Evolutionary conservation across 2,329 filamentous ascomycete species (phyloP).

Genomic region (Trichophaea hybrida): DNA sequence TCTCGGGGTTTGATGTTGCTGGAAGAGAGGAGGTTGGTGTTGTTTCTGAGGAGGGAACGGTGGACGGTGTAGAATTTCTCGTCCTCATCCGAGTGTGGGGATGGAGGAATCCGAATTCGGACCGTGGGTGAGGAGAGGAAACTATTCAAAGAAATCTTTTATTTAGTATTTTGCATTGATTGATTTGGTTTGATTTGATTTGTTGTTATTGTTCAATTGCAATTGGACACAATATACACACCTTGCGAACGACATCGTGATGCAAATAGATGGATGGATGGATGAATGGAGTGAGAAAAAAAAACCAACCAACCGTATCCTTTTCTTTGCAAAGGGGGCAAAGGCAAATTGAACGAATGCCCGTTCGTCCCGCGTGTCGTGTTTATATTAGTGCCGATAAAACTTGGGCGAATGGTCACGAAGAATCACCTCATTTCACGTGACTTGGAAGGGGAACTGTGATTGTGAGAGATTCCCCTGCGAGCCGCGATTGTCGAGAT

Average conservation of each 20-base stretch:
- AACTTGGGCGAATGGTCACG: neutral
- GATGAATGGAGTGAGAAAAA: neutral
- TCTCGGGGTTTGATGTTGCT: slow-evolving; percentile 3
- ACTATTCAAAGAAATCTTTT: neutral
- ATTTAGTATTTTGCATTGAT: slow-evolving; percentile 2
- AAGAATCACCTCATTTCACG: slow-evolving; percentile 20
- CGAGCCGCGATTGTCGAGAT: no score
- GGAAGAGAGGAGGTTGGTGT: slow-evolving; percentile 15
- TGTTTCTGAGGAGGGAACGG: slow-evolving; percentile 10
- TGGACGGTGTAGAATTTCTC: slow-evolving; percentile 16
- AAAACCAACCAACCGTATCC: neutral
- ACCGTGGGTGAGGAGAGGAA: slow-evolving; percentile 18
- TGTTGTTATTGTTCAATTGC: neutral
- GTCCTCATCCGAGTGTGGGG: slow-evolving; percentile 3
- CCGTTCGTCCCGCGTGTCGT: neutral
- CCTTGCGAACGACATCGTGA: slow-evolving; percentile 5
- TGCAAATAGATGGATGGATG: neutral
- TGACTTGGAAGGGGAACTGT: neutral
- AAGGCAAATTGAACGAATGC: neutral
- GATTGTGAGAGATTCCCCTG: neutral
- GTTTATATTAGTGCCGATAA: neutral
- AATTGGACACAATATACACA: neutral
- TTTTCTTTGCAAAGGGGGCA: slow-evolving; percentile 3
- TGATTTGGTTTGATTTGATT: neutral
- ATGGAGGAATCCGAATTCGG: slow-evolving; percentile 7